These are phyloP conservation scores for Barbatosphaeria neglecta DNA, from an alignment of 495 filamentous ascomycete genomes.

Conservation along the genomic window DNA sequence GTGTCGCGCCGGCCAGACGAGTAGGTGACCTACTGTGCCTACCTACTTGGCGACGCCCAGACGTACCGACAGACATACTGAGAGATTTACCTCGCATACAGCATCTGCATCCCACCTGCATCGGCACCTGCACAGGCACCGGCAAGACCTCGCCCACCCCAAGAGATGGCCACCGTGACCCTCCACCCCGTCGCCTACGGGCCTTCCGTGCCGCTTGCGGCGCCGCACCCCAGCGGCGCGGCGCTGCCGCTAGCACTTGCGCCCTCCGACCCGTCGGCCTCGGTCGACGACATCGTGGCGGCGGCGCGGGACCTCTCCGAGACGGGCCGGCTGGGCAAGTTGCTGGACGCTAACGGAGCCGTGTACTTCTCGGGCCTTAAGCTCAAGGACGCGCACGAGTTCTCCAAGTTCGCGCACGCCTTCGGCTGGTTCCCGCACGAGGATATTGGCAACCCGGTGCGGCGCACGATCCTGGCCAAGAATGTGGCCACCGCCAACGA, in stretches of 20 bases:
- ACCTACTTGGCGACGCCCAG: no score
- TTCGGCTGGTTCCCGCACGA: conserved; percentile 45
- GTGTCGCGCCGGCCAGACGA: no score
- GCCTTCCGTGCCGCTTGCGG: conserved; percentile 7
- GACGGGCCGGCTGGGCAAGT: conserved; percentile 4
- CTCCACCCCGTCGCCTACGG: conserved; percentile 7
- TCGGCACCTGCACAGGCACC: no score
- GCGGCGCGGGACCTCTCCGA: conserved; percentile 5
- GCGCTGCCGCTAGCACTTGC: conserved; percentile 5
- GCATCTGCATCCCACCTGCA: no score
- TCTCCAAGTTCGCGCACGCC: conserved; percentile 41
- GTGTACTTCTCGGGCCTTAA: conserved; percentile 26
- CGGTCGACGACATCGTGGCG: conserved; percentile 5
- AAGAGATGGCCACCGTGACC: conserved; percentile 3
- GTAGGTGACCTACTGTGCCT: no score
- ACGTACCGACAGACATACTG: no score
- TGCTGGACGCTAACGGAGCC: conserved; percentile 23
- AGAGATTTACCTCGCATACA: no score
- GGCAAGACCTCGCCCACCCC: no score
- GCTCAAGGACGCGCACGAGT: conserved; percentile 24
- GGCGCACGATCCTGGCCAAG: conserved; percentile 35
- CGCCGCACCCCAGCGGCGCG: conserved; percentile 4
- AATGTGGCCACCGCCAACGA: conserved; percentile 45
- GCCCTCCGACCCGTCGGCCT: background rate
- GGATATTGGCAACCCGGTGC: conserved; percentile 43